Evolutionary conservation across 1,284 basidiomycete genomes (phyloP).

Genomic region (Ceratobasidium theobromae): DNA sequence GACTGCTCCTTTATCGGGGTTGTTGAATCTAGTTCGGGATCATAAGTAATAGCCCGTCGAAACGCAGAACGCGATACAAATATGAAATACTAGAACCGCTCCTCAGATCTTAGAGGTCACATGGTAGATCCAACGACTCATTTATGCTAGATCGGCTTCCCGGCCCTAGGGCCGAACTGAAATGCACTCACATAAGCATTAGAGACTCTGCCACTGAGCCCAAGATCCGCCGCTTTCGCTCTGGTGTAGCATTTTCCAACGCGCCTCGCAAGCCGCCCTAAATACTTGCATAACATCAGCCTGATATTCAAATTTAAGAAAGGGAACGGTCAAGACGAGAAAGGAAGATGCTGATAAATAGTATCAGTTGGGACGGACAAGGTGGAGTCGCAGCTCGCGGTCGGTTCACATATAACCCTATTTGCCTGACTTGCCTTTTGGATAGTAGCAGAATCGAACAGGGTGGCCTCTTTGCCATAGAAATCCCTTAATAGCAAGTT

Average conservation of each 20-base stretch:
- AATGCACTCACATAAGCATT: constrained; percentile 63
- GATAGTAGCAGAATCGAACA: constrained; percentile 53
- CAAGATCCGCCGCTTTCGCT: constrained; percentile 66
- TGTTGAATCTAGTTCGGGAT: constrained; percentile 66
- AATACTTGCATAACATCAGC: no score
- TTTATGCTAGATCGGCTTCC: no score
- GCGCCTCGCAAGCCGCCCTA: constrained; percentile 7
- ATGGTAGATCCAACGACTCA: no score
- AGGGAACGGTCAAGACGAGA: no score
- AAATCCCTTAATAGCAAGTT: constrained; percentile 78
- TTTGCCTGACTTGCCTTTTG: no score
- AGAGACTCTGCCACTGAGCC: constrained; percentile 70
- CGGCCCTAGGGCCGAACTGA: background rate
- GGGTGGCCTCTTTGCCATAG: constrained; percentile 79
- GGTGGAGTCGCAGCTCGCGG: no score
- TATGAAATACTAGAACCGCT: background rate
- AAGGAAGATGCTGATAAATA: no score
- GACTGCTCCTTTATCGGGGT: constrained; percentile 83
- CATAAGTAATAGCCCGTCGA: background rate
- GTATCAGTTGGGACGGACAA: no score
- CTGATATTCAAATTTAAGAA: no score
- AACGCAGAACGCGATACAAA: background rate
- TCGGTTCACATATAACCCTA: no score
- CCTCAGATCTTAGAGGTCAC: no score
- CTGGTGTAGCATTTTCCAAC: constrained; percentile 40